A percentile compares a stretch with the other conserved stretches of the same genome.
Conservation (phyloP, 352 stramenopile genomes). For the Globisporangium iwayamae region DNA sequence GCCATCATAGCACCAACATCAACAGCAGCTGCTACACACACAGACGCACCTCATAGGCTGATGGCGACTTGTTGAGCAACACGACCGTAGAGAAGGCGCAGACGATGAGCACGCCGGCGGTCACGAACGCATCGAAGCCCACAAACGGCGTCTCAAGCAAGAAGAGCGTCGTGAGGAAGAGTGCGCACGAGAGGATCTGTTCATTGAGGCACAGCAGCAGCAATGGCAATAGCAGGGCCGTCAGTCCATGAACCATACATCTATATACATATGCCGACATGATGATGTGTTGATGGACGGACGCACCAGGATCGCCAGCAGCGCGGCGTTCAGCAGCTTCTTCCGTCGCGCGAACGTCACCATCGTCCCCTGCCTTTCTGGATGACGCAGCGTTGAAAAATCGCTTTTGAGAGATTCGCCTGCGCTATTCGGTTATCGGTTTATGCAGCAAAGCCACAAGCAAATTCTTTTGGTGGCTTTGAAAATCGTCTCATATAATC, state of each 20-base stretch:
- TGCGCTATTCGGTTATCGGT: too few relatives aligned
- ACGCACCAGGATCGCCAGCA: conserved; percentile 65
- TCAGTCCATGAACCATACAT: conserved; percentile 1
- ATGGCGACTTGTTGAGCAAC: conserved; percentile 78
- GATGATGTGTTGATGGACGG: background rate
- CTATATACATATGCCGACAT: background rate
- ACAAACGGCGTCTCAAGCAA: conserved; percentile 65
- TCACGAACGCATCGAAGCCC: conserved; percentile 65
- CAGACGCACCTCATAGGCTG: conserved; percentile 61
- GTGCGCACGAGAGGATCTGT: conserved; percentile 51
- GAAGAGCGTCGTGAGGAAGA: conserved; percentile 71
- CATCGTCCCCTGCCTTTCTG: conserved; percentile 1
- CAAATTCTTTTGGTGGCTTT: conserved; percentile 14
- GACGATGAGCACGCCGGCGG: conserved; percentile 48
- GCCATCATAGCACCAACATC: background rate
- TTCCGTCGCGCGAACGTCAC: conserved; percentile 18
- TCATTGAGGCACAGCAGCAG: background rate
- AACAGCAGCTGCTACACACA: background rate
- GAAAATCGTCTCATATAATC: background rate
- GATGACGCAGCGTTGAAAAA: background rate
- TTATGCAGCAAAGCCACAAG: background rate
- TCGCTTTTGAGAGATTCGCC: too few relatives aligned
- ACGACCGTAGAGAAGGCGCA: conserved; percentile 78
- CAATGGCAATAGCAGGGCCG: background rate
- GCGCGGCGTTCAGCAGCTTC: conserved; percentile 69